Base-by-base conservation (phyloP, 306 rosid species). In the Lupinus albus region DNA sequence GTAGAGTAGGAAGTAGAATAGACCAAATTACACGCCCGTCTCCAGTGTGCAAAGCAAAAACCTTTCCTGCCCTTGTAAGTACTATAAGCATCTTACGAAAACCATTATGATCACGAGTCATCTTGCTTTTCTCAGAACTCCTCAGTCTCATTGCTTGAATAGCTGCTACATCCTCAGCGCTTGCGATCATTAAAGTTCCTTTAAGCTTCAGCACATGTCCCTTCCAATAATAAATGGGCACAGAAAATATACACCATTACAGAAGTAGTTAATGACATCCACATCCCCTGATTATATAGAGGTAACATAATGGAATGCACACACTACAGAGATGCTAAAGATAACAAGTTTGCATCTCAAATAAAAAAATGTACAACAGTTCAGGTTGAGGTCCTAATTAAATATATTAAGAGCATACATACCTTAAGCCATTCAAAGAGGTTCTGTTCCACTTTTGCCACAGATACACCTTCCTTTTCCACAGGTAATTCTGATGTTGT, bases 71-170 rank as follows among this genome's bases (percentile, higher is more conserved):
- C 81, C 81, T 87, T 14, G 99, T 88, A 61, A 94, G 92, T 50
- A 90, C 92, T 66, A 94, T 78, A 51, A 94, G 86, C 77, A 90
- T 70, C 87, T 90, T 94, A 54, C 99, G 87, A 46, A 94, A 94
- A 69, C 99, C 99, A 82, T 94, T 94, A 70, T 94, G 99, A 81
- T 94, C 99, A 48, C 96, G 84, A 70, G 97, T 94, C 97, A 94
- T 81, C 82, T 90, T 94, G 91, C 96, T 88, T 81, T 90, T 94
- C 82, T 82, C 95, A 76, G 89, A 86, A 83, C 88, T 88, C 80
- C 89, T 90, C 80, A 88, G 69, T 71, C 92, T 85, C 90, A 82
- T 78, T 9, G 85, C 89, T 78, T 90, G 99, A 76, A 94, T 90
- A 57, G 92, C 89, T 48, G 79, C 89, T 54, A 85, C 81, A 81